Conservation (phyloP, 1,284 basidiomycete species). For the Vanrija humicola region DNA sequence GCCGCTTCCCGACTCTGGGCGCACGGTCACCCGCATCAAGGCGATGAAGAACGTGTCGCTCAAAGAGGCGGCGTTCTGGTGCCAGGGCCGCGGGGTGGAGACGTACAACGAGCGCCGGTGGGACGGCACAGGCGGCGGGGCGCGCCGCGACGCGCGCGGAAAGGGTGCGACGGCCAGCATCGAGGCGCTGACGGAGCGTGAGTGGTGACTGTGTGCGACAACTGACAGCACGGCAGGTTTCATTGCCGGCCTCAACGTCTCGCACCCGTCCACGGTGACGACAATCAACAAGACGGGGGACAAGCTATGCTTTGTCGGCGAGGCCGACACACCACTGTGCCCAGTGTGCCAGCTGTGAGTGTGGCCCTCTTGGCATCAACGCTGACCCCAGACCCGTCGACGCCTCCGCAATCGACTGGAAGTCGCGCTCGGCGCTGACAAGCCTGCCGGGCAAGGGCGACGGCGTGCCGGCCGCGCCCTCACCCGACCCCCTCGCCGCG, state of each 20-base stretch:
- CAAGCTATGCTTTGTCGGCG: slow-evolving; percentile 68
- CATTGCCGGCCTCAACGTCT: slow-evolving; percentile 70
- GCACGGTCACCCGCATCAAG: slow-evolving; percentile 58
- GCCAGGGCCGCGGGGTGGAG: slow-evolving; percentile 36
- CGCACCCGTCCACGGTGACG: slow-evolving; percentile 85
- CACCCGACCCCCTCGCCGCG: slow-evolving; percentile 47
- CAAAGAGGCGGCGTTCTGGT: slow-evolving; percentile 62
- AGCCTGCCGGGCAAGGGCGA: slow-evolving; percentile 49
- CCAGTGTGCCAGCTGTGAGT: slow-evolving; percentile 68
- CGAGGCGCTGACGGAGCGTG: slow-evolving; percentile 69
- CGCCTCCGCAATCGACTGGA: slow-evolving; percentile 66
- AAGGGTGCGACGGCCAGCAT: slow-evolving; percentile 54
- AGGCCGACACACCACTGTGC: slow-evolving; percentile 52
- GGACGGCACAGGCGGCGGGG: slow-evolving; percentile 27
- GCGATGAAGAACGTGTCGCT: slow-evolving; percentile 71
- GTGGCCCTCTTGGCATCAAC: background rate
- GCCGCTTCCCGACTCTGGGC: background rate
- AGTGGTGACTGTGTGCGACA: slow-evolving; percentile 4
- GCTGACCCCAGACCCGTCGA: slow-evolving; percentile 59
- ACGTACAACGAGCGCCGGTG: slow-evolving; percentile 72
- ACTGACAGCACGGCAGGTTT: slow-evolving; percentile 58
- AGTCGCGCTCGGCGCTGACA: slow-evolving; percentile 65
- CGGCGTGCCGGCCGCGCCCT: background rate
- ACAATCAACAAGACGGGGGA: slow-evolving; percentile 78
- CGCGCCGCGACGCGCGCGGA: slow-evolving; percentile 51